phyloP scores from a whole-genome alignment of 257 asterid species.

The Linderniella brevidens region DNA sequence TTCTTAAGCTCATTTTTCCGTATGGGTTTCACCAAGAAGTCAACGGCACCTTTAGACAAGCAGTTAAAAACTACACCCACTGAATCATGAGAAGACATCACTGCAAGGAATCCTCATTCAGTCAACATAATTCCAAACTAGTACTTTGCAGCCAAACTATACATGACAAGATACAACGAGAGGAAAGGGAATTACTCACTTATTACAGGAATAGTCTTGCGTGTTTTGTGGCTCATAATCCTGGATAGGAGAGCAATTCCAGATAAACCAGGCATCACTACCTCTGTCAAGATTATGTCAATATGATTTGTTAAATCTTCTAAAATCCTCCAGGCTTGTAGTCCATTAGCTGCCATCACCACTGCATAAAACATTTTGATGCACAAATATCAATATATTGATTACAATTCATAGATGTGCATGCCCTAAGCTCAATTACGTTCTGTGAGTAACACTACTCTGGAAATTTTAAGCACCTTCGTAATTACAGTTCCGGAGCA shows the following conservation, averaged over 20 bases:
- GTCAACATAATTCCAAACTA: constrained; percentile 13
- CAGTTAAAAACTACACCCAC: constrained; percentile 1
- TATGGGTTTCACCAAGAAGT: constrained; percentile 4
- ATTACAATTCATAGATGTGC: background rate
- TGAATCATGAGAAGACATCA: constrained; percentile 7
- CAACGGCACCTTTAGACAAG: constrained; percentile 1
- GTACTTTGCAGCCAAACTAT: constrained; percentile 5
- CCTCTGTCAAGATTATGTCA: constrained; percentile 73
- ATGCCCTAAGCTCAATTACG: no score
- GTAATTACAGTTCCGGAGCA: constrained; percentile 79
- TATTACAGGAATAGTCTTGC: constrained; percentile 72
- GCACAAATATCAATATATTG: background rate
- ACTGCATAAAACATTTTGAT: constrained; percentile 26
- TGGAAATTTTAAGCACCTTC: constrained; percentile 32
- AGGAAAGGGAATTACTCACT: constrained; percentile 32
- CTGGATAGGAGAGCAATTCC: constrained; percentile 70
- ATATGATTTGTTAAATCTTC: constrained; percentile 57
- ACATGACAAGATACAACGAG: no score
- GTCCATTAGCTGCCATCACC: constrained; percentile 60
- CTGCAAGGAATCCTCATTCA: constrained; percentile 13
- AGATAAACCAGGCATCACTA: constrained; percentile 59
- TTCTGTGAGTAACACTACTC: background rate
- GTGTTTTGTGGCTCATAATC: constrained; percentile 71
- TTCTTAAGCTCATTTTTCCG: constrained; percentile 4
- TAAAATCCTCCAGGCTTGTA: constrained; percentile 78